A percentile compares a stretch with the other conserved stretches of the same genome.
Conservation (phyloP, 495 filamentous ascomycete species). For the Talaromyces stipitatus region DNA sequence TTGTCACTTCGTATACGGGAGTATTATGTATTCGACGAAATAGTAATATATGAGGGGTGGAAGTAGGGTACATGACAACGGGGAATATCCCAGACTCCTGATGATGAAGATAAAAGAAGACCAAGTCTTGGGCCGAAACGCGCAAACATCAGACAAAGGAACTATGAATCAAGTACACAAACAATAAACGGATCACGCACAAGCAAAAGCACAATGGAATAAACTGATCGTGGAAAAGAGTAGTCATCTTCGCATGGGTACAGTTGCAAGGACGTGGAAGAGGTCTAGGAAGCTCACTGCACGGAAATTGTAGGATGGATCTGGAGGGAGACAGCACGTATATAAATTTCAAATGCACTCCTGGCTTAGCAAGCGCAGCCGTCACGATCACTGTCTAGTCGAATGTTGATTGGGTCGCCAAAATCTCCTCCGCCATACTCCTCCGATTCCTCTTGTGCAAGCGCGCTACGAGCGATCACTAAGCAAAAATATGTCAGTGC, state of each 20-base stretch:
- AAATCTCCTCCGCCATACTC: slow-evolving; percentile 87
- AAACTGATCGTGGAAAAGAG: background rate
- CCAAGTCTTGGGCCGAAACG: background rate
- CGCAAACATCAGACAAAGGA: slow-evolving; percentile 1
- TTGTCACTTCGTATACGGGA: too few relatives aligned
- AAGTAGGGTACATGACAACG: slow-evolving; percentile 4
- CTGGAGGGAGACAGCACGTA: background rate
- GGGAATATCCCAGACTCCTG: slow-evolving; percentile 24
- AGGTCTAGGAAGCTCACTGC: background rate
- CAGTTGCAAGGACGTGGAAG: background rate
- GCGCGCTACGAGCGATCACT: slow-evolving; percentile 96
- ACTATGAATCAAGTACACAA: background rate
- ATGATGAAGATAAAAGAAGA: slow-evolving; percentile 4
- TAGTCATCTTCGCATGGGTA: background rate
- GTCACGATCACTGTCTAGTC: slow-evolving; percentile 82
- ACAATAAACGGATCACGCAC: background rate
- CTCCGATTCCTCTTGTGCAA: slow-evolving; percentile 93
- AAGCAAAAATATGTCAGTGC: slow-evolving; percentile 7
- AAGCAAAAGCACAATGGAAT: background rate
- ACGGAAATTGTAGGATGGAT: background rate
- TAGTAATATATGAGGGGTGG: slow-evolving; percentile 1
- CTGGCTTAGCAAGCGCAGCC: slow-evolving; percentile 78
- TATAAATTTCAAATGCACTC: background rate
- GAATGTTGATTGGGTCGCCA: slow-evolving; percentile 94
- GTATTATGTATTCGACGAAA: slow-evolving; percentile 4